phyloP scores from a whole-genome alignment of 495 filamentous ascomycete genomes.

The Rhypophila decipiens region DNA sequence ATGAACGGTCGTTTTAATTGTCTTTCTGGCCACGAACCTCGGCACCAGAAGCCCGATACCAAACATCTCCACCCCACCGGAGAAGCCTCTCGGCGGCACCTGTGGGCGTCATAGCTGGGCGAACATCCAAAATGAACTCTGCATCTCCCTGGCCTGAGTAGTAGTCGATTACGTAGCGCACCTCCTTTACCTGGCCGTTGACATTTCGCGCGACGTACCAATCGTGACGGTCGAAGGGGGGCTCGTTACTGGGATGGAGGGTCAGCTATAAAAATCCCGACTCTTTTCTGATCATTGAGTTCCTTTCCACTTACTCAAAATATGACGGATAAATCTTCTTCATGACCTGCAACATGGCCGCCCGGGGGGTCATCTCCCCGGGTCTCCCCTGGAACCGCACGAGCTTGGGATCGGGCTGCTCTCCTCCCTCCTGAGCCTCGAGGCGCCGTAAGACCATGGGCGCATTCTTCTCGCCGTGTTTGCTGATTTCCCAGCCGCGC shows the following conservation, averaged over 20 bases:
- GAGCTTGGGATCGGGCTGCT: conserved; percentile 55
- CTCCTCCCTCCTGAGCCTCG: conserved; percentile 26
- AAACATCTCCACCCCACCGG: conserved; percentile 88
- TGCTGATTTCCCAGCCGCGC: conserved; percentile 68
- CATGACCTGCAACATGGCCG: conserved; percentile 68
- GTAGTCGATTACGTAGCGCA: conserved; percentile 97
- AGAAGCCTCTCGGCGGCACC: conserved; percentile 76
- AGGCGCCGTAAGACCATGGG: conserved; percentile 24
- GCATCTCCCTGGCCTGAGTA: conserved; percentile 88
- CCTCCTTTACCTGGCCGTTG: conserved; percentile 58
- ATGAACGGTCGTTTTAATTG: not conserved
- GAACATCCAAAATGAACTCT: conserved; percentile 95
- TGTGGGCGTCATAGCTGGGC: conserved; percentile 84
- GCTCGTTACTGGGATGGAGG: conserved; percentile 48
- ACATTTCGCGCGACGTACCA: conserved; percentile 79
- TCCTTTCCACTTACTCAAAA: conserved; percentile 56
- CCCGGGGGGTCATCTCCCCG: conserved; percentile 84
- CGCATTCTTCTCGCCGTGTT: conserved; percentile 58
- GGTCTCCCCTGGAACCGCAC: conserved; percentile 84
- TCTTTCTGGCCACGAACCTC: conserved; percentile 32
- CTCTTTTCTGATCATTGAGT: too few species aligned
- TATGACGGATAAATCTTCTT: conserved; percentile 71
- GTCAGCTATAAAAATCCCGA: not conserved
- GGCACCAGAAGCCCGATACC: conserved; percentile 84
- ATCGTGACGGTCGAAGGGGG: conserved; percentile 96